A percentile compares a stretch with the other conserved stretches of the same genome.
Conservation (phyloP, 1,284 basidiomycete species). For the Dichomitus squalens region DNA sequence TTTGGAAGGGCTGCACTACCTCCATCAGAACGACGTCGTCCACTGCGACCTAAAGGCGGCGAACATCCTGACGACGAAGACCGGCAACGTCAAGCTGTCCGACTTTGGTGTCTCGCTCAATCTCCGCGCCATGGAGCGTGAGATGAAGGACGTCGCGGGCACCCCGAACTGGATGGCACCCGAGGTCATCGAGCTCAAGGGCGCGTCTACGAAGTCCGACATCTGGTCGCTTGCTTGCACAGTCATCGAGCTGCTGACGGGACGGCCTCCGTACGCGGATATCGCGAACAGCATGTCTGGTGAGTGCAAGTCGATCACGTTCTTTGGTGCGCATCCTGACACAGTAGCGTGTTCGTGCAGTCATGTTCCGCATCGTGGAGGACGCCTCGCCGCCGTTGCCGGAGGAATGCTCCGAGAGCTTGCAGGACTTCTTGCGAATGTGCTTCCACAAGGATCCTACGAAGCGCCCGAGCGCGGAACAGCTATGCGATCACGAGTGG, state of each 20-base stretch:
- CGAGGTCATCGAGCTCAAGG: conserved; percentile 88
- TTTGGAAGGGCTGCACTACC: conserved; percentile 88
- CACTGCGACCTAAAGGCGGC: conserved; percentile 97
- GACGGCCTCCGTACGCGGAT: conserved; percentile 88
- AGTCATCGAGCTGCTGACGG: conserved; percentile 90
- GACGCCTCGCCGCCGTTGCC: conserved; percentile 88
- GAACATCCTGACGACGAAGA: conserved; percentile 97
- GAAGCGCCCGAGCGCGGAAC: conserved; percentile 78
- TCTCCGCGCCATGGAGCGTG: conserved; percentile 91
- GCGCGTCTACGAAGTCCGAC: conserved; percentile 73
- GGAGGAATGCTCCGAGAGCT: conserved; percentile 69
- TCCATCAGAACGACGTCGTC: conserved; percentile 82
- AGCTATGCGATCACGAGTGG: conserved; percentile 90
- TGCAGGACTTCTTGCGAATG: conserved; percentile 76
- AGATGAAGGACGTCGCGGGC: conserved; percentile 87
- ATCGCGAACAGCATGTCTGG: conserved; percentile 86
- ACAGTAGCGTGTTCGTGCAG: conserved; percentile 40
- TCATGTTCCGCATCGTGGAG: conserved; percentile 96
- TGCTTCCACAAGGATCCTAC: conserved; percentile 91
- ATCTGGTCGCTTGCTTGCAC: conserved; percentile 97
- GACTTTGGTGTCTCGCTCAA: conserved; percentile 99
- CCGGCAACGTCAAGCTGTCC: conserved; percentile 96
- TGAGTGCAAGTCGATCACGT: conserved; percentile 34
- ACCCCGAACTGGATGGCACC: conserved; percentile 99
- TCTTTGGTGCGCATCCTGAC: not conserved